A percentile compares a stretch with the other conserved stretches of the same genome.
These are phyloP conservation scores for Barbatosphaeria neglecta DNA, from an alignment of 495 filamentous ascomycete genomes.

Conservation along the genomic window DNA sequence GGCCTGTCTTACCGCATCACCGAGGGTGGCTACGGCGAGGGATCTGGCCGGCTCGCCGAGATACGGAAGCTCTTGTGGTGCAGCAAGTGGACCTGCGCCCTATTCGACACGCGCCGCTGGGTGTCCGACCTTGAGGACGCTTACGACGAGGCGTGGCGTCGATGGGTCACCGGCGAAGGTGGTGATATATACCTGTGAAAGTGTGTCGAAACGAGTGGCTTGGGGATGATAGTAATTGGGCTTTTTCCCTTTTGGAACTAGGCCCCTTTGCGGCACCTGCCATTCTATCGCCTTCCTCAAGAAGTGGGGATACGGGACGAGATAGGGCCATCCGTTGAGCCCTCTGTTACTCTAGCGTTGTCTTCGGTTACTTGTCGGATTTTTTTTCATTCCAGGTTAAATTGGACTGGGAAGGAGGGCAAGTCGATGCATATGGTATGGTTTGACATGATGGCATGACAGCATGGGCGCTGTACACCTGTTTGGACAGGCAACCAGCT, in stretches of 20 bases:
- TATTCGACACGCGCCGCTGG: conserved; percentile 92
- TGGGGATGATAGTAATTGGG: neutral
- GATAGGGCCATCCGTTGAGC: too few relatives aligned
- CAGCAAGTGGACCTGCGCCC: conserved; percentile 65
- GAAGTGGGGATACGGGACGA: neutral
- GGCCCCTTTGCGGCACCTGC: too few relatives aligned
- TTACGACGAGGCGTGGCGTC: conserved; percentile 77
- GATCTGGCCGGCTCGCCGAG: conserved; percentile 56
- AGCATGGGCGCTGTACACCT: too few relatives aligned
- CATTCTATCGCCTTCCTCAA: neutral
- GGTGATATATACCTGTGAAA: conserved; percentile 72
- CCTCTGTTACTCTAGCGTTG: too few relatives aligned
- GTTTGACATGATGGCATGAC: too few relatives aligned
- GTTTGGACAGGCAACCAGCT: too few relatives aligned
- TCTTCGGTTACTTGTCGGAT: too few relatives aligned
- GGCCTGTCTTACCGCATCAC: conserved; percentile 48
- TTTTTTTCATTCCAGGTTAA: too few relatives aligned
- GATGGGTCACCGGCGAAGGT: conserved; percentile 76
- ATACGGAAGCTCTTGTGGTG: conserved; percentile 71
- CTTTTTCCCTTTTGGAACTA: neutral
- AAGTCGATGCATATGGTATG: too few relatives aligned
- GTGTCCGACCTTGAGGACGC: conserved; percentile 82
- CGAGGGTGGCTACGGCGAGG: conserved; percentile 40
- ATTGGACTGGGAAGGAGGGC: neutral
- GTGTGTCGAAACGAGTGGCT: neutral